Evolutionary conservation across 2,329 filamentous ascomycete genomes (phyloP).

Genomic region (Diaporthe amygdali): DNA sequence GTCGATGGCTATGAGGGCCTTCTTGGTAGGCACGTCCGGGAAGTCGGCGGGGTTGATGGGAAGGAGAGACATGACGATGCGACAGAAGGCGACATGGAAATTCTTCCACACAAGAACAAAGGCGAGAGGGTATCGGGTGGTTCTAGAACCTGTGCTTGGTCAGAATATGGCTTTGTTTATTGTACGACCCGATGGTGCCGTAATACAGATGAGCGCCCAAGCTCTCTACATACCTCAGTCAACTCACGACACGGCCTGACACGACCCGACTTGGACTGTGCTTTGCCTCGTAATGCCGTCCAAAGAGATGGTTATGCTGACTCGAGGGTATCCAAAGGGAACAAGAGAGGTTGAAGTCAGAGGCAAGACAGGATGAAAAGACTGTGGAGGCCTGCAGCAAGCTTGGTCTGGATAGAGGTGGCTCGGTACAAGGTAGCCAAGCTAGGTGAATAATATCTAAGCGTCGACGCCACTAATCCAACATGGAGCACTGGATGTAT

Average conservation of each 20-base stretch:
- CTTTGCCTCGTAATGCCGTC: neutral
- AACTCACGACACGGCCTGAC: neutral
- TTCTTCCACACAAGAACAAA: slow-evolving; percentile 2
- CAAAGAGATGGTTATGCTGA: neutral
- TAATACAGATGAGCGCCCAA: neutral
- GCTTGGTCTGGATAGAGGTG: neutral
- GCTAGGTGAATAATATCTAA: neutral
- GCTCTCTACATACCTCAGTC: slow-evolving; percentile 3
- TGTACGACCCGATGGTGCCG: neutral
- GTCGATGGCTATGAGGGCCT: slow-evolving; percentile 82
- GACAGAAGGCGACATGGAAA: slow-evolving; percentile 12
- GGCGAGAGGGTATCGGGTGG: neutral
- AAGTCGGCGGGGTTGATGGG: slow-evolving; percentile 61
- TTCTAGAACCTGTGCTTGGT: slow-evolving; percentile 4
- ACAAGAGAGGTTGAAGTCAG: neutral
- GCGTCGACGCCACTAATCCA: neutral
- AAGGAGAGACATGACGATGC: slow-evolving; percentile 46
- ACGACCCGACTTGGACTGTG: neutral
- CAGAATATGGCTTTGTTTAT: neutral
- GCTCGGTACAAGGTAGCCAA: neutral
- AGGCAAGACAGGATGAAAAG: neutral
- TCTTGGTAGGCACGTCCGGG: slow-evolving; percentile 62
- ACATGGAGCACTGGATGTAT: neutral
- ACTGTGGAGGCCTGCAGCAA: neutral
- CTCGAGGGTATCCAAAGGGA: neutral